phyloP scores from a whole-genome alignment of 164 flowering plant genomes.

The Macadamia integrifolia region DNA sequence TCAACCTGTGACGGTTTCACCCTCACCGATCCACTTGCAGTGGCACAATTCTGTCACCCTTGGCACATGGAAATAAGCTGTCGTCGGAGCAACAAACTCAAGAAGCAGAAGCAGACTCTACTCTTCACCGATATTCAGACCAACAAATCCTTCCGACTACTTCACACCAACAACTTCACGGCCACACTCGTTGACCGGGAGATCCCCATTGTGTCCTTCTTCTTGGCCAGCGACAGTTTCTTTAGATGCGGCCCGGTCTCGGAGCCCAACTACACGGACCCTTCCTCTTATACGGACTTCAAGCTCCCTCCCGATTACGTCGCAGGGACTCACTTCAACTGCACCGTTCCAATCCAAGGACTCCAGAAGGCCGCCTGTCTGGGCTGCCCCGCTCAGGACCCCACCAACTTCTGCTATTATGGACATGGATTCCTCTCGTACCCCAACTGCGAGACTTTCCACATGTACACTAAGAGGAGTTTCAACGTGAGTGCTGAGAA shows the following conservation, averaged over 20 bases:
- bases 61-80: too few species aligned
- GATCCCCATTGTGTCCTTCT: neutral
- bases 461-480: neutral
- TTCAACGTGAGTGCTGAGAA: neutral
- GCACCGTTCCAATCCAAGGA: neutral
- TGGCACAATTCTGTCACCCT: neutral
- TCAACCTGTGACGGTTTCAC: slow-evolving; percentile 1
- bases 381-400: neutral
- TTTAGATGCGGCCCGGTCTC: neutral
- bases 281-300: neutral
- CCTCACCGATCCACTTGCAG: neutral
- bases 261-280: neutral
- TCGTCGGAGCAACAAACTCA: too few species aligned
- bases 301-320: neutral
- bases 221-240: neutral
- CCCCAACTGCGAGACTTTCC: neutral
- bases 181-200: neutral
- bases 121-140: neutral
- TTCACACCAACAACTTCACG: neutral
- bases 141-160: neutral
- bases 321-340: neutral
- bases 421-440: neutral
- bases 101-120: neutral
- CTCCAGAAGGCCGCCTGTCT: neutral
- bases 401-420: neutral